Percentiles rank a stretch among this genome's conserved stretches.
These are phyloP conservation scores for Ordospora pajunii DNA, from an alignment of 371 early-diverging fungal species.

Conservation along the genomic window DNA sequence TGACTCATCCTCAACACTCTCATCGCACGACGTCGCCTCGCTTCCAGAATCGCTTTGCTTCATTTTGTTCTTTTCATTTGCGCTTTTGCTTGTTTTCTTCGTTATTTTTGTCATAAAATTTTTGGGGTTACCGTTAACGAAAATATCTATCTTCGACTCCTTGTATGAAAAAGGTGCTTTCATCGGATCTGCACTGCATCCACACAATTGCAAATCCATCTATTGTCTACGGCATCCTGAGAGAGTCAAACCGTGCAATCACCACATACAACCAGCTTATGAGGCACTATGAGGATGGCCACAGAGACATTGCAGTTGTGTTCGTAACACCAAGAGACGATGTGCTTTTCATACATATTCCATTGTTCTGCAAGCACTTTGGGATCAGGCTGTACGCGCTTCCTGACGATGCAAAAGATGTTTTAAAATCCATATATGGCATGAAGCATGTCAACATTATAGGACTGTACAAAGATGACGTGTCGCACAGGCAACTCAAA, in stretches of 20 bases:
- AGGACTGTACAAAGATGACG: not conserved
- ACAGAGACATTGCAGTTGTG: not conserved
- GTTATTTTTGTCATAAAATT: conserved; percentile 7
- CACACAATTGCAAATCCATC: not conserved
- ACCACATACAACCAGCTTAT: conserved; percentile 43
- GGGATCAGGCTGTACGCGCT: conserved; percentile 20
- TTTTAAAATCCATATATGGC: not conserved
- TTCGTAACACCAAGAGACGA: conserved; percentile 13
- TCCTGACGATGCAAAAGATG: not conserved
- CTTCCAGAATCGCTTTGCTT: not conserved
- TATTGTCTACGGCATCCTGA: not conserved
- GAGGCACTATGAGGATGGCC: conserved; percentile 12
- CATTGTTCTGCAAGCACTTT: conserved; percentile 23
- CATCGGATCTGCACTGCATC: not conserved
- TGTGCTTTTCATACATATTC: conserved; percentile 14
- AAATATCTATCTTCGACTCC: not conserved
- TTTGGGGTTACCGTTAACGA: not conserved
- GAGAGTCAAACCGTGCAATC: not conserved
- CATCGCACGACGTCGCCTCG: not conserved
- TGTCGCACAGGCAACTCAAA: not conserved
- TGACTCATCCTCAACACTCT: not conserved
- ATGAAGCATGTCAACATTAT: conserved; percentile 6
- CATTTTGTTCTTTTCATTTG: not conserved
- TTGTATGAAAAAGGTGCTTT: conserved; percentile 1
- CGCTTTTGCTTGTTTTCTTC: not conserved